Evolutionary conservation across 2,329 filamentous ascomycete species (phyloP).

Genomic region (Colletotrichum scovillei): DNA sequence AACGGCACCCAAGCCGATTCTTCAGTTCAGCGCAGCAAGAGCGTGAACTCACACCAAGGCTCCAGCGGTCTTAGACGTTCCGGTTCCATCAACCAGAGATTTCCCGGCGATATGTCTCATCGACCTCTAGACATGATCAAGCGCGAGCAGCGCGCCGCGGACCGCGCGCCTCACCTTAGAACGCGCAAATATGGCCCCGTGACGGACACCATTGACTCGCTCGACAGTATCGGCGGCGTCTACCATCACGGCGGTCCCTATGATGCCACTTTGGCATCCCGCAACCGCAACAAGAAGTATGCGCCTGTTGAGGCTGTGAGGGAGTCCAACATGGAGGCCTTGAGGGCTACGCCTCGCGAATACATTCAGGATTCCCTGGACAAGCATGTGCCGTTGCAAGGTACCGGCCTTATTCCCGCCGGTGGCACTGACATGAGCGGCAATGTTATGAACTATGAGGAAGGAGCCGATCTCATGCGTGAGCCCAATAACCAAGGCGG

Average conservation of each 20-base stretch:
- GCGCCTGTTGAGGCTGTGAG: constrained; percentile 83
- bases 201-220: constrained; percentile 82
- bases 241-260: constrained; percentile 95
- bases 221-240: constrained; percentile 74
- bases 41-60: constrained; percentile 25
- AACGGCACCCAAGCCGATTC: background rate
- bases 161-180: constrained; percentile 73
- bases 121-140: constrained; percentile 75
- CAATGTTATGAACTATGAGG: constrained; percentile 79
- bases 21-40: constrained; percentile 26
- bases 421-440: constrained; percentile 77
- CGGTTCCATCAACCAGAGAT: constrained; percentile 67
- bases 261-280: constrained; percentile 81
- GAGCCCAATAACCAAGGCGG: constrained; percentile 75
- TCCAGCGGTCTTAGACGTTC: constrained; percentile 38
- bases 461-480: constrained; percentile 88
- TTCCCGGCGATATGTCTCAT: constrained; percentile 72
- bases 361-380: constrained; percentile 79
- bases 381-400: constrained; percentile 83
- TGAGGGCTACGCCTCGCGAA: constrained; percentile 84
- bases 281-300: constrained; percentile 72
- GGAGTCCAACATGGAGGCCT: constrained; percentile 78
- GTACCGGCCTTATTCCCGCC: constrained; percentile 80
- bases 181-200: constrained; percentile 74
- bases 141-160: constrained; percentile 71